Conservation (phyloP, 345 rosid species). For the Erysimum cheiranthoides region DNA sequence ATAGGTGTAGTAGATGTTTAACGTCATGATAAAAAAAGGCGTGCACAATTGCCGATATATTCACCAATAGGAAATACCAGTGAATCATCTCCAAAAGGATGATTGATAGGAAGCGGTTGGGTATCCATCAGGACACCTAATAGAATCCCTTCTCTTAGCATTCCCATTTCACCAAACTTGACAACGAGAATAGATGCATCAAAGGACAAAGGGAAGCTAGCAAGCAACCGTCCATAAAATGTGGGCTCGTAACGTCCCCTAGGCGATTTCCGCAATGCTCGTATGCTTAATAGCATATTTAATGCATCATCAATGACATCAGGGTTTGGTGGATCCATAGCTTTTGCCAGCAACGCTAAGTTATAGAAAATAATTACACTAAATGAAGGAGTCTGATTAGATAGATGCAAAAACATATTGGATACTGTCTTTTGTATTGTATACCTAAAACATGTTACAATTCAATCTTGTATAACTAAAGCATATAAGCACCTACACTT, state of each 20-base stretch:
- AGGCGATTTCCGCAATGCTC: constrained; percentile 60
- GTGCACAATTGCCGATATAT: constrained; percentile 25
- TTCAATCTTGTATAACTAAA: constrained; percentile 2
- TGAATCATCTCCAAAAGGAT: constrained; percentile 79
- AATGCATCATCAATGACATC: constrained; percentile 80
- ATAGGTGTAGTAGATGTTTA: constrained; percentile 34
- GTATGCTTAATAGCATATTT: constrained; percentile 61
- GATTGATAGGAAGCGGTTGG: constrained; percentile 79
- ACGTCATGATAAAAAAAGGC: constrained; percentile 32
- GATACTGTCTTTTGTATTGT: neutral
- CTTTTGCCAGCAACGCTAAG: constrained; percentile 79
- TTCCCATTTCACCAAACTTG: constrained; percentile 84
- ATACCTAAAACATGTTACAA: constrained; percentile 5
- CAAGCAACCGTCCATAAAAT: constrained; percentile 84
- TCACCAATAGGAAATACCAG: constrained; percentile 58
- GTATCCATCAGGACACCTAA: constrained; percentile 84
- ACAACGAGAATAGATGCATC: constrained; percentile 78
- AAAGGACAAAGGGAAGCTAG: constrained; percentile 81
- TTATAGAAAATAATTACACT: constrained; percentile 41
- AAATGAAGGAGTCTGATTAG: neutral
- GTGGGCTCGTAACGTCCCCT: constrained; percentile 87
- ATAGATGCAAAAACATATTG: neutral
- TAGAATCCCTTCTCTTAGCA: constrained; percentile 88
- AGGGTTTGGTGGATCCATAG: constrained; percentile 83
- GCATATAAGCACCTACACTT: constrained; percentile 4